Percentiles rank a stretch among this genome's conserved stretches.
Conservation (phyloP, 78 protist species). For the Dictyostelium intermedium region DNA sequence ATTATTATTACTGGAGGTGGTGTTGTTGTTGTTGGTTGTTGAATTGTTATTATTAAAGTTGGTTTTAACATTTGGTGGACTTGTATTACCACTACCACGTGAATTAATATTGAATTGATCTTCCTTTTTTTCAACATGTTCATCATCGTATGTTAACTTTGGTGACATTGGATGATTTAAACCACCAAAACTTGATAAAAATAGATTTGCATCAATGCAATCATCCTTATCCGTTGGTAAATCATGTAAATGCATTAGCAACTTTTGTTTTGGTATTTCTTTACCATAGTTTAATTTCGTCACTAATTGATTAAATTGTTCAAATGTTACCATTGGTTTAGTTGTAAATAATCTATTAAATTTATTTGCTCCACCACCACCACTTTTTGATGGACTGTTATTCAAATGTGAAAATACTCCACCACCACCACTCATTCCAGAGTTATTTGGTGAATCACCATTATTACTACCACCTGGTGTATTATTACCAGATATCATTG, state of each 20-base stretch:
- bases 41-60: background rate
- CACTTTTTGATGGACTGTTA: constrained; percentile 37
- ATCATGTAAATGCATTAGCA: constrained; percentile 45
- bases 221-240: constrained; percentile 48
- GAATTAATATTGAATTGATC: background rate
- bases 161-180: constrained; percentile 74
- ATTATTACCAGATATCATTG: background rate
- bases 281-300: constrained; percentile 52
- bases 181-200: constrained; percentile 41
- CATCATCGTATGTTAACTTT: constrained; percentile 33
- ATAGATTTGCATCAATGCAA: constrained; percentile 36
- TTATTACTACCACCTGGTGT: background rate
- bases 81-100: background rate
- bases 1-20: background rate
- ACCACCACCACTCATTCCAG: background rate
- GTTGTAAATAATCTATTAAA: constrained; percentile 45
- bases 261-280: constrained; percentile 50
- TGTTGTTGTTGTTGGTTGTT: background rate
- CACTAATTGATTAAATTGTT: constrained; percentile 28
- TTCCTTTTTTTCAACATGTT: background rate
- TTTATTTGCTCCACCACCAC: background rate
- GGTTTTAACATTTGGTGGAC: background rate
- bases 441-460: background rate
- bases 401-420: background rate
- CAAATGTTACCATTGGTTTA: constrained; percentile 45